Evolutionary conservation across 1,139 yeast species (phyloP).

Genomic region (Hyphopichia pseudoburtonii): DNA sequence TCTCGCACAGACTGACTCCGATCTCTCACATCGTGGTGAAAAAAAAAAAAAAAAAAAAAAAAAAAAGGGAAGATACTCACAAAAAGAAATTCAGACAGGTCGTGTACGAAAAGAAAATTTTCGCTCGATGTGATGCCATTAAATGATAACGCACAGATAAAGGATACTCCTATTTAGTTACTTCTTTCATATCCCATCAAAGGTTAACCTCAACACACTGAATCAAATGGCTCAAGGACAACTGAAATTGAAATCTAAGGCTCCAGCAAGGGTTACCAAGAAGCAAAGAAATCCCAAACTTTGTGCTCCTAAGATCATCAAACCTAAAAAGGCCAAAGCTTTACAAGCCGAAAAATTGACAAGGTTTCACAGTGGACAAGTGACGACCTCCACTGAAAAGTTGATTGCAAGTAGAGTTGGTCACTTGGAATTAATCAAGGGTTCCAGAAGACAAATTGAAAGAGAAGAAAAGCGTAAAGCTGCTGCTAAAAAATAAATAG

Average conservation of each 20-base stretch:
- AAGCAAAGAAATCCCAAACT: conserved; percentile 57
- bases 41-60: too few species aligned
- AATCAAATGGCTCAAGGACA: conserved; percentile 59
- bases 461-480: conserved; percentile 42
- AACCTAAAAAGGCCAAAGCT: conserved; percentile 62
- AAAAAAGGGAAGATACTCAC: too few species aligned
- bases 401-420: conserved; percentile 88
- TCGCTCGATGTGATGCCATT: neutral
- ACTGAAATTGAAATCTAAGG: conserved; percentile 46
- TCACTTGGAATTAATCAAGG: conserved; percentile 88
- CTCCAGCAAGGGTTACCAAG: conserved; percentile 51
- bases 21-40: too few species aligned
- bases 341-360: conserved; percentile 48
- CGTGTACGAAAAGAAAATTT: too few species aligned
- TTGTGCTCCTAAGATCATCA: conserved; percentile 71
- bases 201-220: too few species aligned
- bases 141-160: too few species aligned
- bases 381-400: conserved; percentile 76
- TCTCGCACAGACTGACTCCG: too few species aligned
- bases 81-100: too few species aligned
- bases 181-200: too few species aligned
- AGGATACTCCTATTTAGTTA: too few species aligned
- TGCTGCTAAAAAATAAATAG: conserved; percentile 7
- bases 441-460: conserved; percentile 84
- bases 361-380: conserved; percentile 65